These are phyloP conservation scores for Myriosclerotinia scirpicola DNA, from an alignment of 2,329 filamentous ascomycete species.

Conservation along the genomic window DNA sequence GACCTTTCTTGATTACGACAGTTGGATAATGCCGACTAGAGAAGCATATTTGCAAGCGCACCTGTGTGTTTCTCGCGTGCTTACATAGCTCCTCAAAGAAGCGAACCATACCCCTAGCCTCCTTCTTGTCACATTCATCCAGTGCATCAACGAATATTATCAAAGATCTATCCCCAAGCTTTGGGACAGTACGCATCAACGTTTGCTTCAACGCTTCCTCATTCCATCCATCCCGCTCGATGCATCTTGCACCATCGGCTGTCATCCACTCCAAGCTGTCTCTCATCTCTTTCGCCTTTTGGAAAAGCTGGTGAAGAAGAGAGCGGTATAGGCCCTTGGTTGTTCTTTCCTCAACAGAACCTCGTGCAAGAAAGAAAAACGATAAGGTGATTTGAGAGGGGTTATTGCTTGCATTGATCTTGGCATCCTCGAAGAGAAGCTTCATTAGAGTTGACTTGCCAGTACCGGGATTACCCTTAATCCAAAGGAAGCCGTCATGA, in stretches of 20 bases:
- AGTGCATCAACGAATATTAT: slow-evolving; percentile 39
- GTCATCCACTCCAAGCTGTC: slow-evolving; percentile 33
- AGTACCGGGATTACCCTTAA: slow-evolving; percentile 48
- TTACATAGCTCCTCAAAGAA: slow-evolving; percentile 33
- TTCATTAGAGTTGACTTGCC: slow-evolving; percentile 50
- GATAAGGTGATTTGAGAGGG: slow-evolving; percentile 38
- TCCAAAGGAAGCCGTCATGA: slow-evolving; percentile 48
- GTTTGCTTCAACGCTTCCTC: slow-evolving; percentile 38
- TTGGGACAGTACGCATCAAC: slow-evolving; percentile 33
- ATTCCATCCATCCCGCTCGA: slow-evolving; percentile 33
- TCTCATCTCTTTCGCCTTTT: slow-evolving; percentile 41
- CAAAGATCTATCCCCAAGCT: slow-evolving; percentile 36
- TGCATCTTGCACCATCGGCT: slow-evolving; percentile 29
- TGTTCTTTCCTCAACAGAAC: slow-evolving; percentile 46
- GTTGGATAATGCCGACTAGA: slow-evolving; percentile 39
- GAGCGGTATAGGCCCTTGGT: slow-evolving; percentile 52
- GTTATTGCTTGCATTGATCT: slow-evolving; percentile 29
- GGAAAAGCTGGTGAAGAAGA: slow-evolving; percentile 49
- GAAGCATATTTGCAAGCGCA: slow-evolving; percentile 34
- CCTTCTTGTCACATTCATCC: slow-evolving; percentile 32
- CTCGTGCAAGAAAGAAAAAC: slow-evolving; percentile 40
- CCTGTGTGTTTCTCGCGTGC: slow-evolving; percentile 20
- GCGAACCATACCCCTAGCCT: slow-evolving; percentile 27
- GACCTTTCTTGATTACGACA: slow-evolving; percentile 32
- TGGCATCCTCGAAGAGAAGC: slow-evolving; percentile 40